A percentile compares a stretch with the other conserved stretches of the same genome.
phyloP scores from a whole-genome alignment of 352 stramenopile genomes.

The Globisporangium spinosum region DNA sequence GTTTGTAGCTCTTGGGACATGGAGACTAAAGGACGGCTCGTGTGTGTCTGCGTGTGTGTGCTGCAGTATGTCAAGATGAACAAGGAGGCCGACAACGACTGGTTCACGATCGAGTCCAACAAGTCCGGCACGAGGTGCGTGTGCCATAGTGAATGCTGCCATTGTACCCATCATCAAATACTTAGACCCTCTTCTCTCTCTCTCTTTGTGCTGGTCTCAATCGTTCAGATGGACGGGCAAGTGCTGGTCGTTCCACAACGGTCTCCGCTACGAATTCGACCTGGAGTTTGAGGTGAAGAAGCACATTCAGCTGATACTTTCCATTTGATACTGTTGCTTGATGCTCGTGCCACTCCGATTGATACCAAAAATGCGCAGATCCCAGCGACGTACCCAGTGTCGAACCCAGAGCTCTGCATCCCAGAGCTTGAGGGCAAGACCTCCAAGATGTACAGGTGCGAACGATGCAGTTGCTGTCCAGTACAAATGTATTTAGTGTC shows the following conservation, averaged over 20 bases:
- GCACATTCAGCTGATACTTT: background rate
- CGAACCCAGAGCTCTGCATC: conserved; percentile 81
- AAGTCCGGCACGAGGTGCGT: conserved; percentile 64
- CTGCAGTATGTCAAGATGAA: conserved; percentile 85
- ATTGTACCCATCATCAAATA: conserved; percentile 4
- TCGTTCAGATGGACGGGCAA: conserved; percentile 73
- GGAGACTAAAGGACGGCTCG: background rate
- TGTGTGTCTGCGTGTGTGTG: background rate
- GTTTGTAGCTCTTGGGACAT: background rate
- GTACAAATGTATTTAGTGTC: background rate
- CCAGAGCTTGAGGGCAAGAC: conserved; percentile 88
- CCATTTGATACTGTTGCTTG: background rate
- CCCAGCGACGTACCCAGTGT: conserved; percentile 76
- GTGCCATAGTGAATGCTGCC: background rate
- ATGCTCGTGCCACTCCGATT: background rate
- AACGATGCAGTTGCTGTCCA: background rate
- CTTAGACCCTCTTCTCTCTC: background rate
- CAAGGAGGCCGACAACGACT: conserved; percentile 88
- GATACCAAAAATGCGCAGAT: conserved; percentile 28
- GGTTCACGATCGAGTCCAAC: conserved; percentile 88
- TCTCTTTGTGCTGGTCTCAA: background rate
- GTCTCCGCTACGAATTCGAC: conserved; percentile 84
- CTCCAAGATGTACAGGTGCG: conserved; percentile 87
- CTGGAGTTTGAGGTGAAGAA: conserved; percentile 73
- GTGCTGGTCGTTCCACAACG: conserved; percentile 88